These are phyloP conservation scores for Plenodomus biglobosus DNA, from an alignment of 2,329 filamentous ascomycete species.

Conservation along the genomic window DNA sequence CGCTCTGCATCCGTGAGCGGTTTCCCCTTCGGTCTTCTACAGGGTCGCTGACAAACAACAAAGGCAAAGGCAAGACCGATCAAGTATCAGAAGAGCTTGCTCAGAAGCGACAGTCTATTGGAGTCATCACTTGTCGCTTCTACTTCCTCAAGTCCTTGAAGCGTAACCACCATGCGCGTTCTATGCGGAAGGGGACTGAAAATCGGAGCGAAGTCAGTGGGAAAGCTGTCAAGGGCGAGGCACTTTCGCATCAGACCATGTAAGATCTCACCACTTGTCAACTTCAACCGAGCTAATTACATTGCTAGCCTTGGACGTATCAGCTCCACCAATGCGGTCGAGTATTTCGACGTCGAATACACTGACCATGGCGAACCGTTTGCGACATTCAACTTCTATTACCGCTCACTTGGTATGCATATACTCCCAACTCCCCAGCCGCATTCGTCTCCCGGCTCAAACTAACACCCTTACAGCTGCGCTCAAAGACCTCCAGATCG, in stretches of 20 bases:
- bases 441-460: too few species aligned
- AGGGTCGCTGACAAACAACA: background rate
- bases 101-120: slow-evolving; percentile 6
- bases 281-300: too few species aligned
- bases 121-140: slow-evolving; percentile 15
- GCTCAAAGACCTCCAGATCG: slow-evolving; percentile 35
- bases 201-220: slow-evolving; percentile 13
- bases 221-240: slow-evolving; percentile 19
- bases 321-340: slow-evolving; percentile 2
- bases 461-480: slow-evolving; percentile 1
- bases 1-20: slow-evolving; percentile 12
- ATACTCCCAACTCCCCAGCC: background rate
- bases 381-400: slow-evolving; percentile 24
- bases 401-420: slow-evolving; percentile 20
- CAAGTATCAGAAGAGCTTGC: slow-evolving; percentile 1
- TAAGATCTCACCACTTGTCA: too few species aligned
- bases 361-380: slow-evolving; percentile 10
- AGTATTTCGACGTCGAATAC: slow-evolving; percentile 7
- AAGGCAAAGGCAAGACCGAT: background rate
- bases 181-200: slow-evolving; percentile 18
- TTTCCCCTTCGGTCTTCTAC: too few species aligned
- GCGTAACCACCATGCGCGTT: background rate
- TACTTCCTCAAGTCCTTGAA: slow-evolving; percentile 9
- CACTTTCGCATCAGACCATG: slow-evolving; percentile 11
- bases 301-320: slow-evolving; percentile 1